These are phyloP conservation scores for Dendrocalamus latiflorus DNA, from an alignment of 202 grass and related monocot genomes.

Conservation along the genomic window DNA sequence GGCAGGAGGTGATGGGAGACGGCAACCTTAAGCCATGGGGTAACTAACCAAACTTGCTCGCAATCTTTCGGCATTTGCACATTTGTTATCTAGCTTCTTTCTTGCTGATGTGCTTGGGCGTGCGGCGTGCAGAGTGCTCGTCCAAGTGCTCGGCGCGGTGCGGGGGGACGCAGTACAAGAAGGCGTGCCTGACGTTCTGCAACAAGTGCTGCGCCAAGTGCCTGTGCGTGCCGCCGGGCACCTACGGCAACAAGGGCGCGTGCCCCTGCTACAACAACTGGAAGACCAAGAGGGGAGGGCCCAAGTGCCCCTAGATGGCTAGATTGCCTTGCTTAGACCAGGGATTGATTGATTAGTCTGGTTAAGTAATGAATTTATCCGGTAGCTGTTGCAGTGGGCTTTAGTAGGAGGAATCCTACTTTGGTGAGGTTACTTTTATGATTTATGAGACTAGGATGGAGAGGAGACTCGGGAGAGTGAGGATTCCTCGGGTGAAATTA, in stretches of 20 bases:
- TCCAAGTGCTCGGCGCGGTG: slow-evolving; percentile 34
- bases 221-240: slow-evolving; percentile 53
- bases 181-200: slow-evolving; percentile 64
- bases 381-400: too few species aligned
- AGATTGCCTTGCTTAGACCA: too few species aligned
- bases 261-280: slow-evolving; percentile 75
- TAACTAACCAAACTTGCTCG: neutral
- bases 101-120: neutral
- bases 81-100: neutral
- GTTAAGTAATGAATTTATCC: neutral
- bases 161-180: slow-evolving; percentile 48
- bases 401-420: too few species aligned
- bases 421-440: too few species aligned
- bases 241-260: slow-evolving; percentile 54
- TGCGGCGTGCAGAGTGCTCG: slow-evolving; percentile 31
- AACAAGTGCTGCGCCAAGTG: slow-evolving; percentile 64
- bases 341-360: neutral
- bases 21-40: slow-evolving; percentile 35
- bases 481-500: neutral
- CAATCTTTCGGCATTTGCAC: neutral
- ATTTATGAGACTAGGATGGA: neutral
- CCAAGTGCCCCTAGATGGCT: slow-evolving; percentile 51
- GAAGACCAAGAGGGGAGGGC: slow-evolving; percentile 64
- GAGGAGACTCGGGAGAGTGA: neutral
- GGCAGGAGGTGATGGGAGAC: slow-evolving; percentile 3